phyloP scores from a whole-genome alignment of 257 asterid species.

The Catharanthus roseus region DNA sequence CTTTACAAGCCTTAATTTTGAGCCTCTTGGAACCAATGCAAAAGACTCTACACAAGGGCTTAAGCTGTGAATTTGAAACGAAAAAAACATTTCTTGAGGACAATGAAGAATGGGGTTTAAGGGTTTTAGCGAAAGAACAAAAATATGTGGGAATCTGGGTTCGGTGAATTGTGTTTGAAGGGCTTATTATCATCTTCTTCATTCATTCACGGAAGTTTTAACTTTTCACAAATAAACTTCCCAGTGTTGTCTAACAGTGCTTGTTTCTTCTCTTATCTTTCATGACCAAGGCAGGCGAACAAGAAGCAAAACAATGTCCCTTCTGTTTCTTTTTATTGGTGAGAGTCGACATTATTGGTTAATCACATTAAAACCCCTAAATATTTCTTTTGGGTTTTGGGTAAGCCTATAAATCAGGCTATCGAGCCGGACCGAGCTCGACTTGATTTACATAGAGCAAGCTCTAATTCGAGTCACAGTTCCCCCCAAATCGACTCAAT shows the following conservation, averaged over 20 bases:
- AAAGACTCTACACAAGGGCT: constrained; percentile 4
- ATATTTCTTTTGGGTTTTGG: too few species aligned
- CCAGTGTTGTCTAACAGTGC: too few species aligned
- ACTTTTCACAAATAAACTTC: background rate
- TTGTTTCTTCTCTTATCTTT: too few species aligned
- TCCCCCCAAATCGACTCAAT: too few species aligned
- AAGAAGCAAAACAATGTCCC: too few species aligned
- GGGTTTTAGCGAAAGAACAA: constrained; percentile 6
- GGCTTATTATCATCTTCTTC: constrained; percentile 15
- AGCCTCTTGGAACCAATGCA: constrained; percentile 20
- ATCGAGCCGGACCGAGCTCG: too few species aligned
- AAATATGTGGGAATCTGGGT: constrained; percentile 7
- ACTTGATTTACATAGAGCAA: too few species aligned
- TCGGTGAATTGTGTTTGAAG: background rate
- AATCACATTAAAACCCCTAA: background rate
- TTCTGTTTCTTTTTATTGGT: too few species aligned
- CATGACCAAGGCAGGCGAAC: too few species aligned
- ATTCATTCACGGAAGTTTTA: background rate
- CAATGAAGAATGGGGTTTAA: constrained; percentile 13
- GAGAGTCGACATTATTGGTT: background rate
- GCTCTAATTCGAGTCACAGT: too few species aligned
- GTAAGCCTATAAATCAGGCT: too few species aligned
- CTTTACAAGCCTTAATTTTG: constrained; percentile 29
- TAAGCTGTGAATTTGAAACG: constrained; percentile 9
- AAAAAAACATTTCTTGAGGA: constrained; percentile 1